Evolutionary conservation across 768 basidiomycete genomes (phyloP).

Genomic region (Russula brevipes): DNA sequence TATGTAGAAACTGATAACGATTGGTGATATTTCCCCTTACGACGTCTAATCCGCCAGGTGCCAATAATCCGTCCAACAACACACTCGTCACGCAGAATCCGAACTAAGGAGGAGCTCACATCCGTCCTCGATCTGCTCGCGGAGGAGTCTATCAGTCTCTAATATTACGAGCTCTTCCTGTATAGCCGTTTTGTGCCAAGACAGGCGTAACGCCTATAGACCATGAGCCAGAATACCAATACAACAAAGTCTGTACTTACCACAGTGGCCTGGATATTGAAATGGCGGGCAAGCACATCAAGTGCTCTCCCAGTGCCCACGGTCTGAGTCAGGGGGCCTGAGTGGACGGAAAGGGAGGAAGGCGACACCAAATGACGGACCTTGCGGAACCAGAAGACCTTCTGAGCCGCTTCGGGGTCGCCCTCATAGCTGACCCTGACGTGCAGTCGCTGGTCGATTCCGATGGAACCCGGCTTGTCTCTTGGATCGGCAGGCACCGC

Average conservation of each 20-base stretch:
- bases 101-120: constrained; percentile 27
- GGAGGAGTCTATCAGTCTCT: constrained; percentile 46
- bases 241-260: constrained; percentile 22
- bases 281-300: constrained; percentile 45
- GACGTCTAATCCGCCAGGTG: background rate
- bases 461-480: constrained; percentile 43
- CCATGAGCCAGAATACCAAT: constrained; percentile 23
- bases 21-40: background rate
- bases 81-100: background rate
- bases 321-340: constrained; percentile 35
- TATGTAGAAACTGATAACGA: background rate
- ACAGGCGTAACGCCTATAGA: constrained; percentile 42
- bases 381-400: constrained; percentile 67
- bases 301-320: constrained; percentile 56
- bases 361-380: constrained; percentile 34
- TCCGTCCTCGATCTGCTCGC: constrained; percentile 52
- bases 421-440: constrained; percentile 39
- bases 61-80: background rate
- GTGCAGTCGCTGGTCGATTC: constrained; percentile 55
- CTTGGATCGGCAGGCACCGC: constrained; percentile 60
- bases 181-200: constrained; percentile 24
- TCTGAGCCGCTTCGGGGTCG: constrained; percentile 35
- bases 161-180: constrained; percentile 34
- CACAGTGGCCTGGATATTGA: constrained; percentile 30
- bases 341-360: background rate